A percentile compares a stretch with the other conserved stretches of the same genome.
Conservation (phyloP, 202 grass and related monocot genomes). For the Eragrostis tef region DNA sequence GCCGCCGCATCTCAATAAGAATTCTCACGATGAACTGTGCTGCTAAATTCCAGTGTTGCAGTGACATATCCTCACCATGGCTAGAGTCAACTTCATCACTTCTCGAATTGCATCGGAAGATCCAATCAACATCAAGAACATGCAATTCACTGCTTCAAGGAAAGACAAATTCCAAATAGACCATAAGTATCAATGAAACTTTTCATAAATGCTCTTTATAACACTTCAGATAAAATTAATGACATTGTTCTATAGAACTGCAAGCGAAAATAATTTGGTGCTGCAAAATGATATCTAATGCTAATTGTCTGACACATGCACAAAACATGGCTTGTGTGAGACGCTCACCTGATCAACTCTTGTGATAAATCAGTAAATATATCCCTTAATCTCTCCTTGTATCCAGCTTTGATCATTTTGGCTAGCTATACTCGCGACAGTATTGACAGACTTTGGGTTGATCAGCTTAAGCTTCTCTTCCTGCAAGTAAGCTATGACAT, state of each 20-base stretch:
- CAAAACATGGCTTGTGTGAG: neutral
- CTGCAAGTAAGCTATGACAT: constrained; percentile 25
- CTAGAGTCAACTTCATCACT: constrained; percentile 23
- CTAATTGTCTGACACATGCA: neutral
- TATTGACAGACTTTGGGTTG: neutral
- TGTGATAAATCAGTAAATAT: constrained; percentile 29
- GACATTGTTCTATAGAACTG: neutral
- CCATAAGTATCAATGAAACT: neutral
- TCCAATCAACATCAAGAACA: constrained; percentile 9
- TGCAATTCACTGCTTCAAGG: constrained; percentile 28
- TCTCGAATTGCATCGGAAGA: neutral
- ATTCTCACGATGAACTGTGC: constrained; percentile 13
- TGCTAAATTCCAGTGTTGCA: constrained; percentile 23
- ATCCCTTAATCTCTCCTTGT: constrained; percentile 23
- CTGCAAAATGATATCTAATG: neutral
- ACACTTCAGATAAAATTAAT: neutral
- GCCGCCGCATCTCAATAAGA: constrained; percentile 32
- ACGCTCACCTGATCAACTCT: constrained; percentile 25
- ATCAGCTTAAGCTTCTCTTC: constrained; percentile 37
- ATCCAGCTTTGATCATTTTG: constrained; percentile 42
- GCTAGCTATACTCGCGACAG: constrained; percentile 11
- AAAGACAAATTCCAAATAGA: neutral
- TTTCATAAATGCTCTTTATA: neutral
- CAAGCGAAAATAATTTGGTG: neutral
- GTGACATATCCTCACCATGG: neutral